Evolutionary conservation across 2,329 filamentous ascomycete species (phyloP).

Genomic region (Epicoccum nigrum): DNA sequence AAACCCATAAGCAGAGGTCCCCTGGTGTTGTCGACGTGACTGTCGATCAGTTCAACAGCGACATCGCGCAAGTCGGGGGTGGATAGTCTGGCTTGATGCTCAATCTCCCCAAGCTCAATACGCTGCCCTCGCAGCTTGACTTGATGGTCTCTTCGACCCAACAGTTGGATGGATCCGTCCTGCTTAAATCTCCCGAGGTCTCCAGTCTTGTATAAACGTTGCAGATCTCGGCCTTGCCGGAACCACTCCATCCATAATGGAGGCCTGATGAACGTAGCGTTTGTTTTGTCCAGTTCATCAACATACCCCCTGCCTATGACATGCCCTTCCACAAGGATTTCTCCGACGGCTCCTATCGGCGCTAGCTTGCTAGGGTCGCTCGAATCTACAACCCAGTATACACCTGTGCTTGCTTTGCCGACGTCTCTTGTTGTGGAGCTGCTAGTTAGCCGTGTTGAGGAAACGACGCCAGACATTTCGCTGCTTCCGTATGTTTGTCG

Average conservation of each 20-base stretch:
- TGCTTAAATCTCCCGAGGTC: conserved; percentile 23
- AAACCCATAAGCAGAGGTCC: no score
- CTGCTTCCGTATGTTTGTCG: no score
- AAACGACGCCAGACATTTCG: no score
- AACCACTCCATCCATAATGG: not conserved
- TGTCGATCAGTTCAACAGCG: no score
- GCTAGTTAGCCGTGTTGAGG: no score
- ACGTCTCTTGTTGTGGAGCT: no score
- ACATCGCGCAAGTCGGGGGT: no score
- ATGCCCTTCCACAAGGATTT: conserved; percentile 63
- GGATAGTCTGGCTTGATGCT: conserved; percentile 12
- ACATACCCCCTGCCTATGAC: conserved; percentile 42
- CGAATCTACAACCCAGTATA: conserved; percentile 37
- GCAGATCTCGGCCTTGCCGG: no score
- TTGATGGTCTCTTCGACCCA: conserved; percentile 30
- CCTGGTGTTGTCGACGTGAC: no score
- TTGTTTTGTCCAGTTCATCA: conserved; percentile 22
- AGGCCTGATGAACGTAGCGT: conserved; percentile 21
- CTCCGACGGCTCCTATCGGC: conserved; percentile 34
- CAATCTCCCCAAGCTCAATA: conserved; percentile 30
- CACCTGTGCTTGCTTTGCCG: no score
- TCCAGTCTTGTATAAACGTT: conserved; percentile 34
- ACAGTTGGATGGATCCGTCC: conserved; percentile 22
- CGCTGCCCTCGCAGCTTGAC: conserved; percentile 32
- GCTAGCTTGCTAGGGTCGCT: conserved; percentile 26